These are phyloP conservation scores for Gaeumannomyces tritici DNA, from an alignment of 2,329 filamentous ascomycete genomes.

Conservation along the genomic window DNA sequence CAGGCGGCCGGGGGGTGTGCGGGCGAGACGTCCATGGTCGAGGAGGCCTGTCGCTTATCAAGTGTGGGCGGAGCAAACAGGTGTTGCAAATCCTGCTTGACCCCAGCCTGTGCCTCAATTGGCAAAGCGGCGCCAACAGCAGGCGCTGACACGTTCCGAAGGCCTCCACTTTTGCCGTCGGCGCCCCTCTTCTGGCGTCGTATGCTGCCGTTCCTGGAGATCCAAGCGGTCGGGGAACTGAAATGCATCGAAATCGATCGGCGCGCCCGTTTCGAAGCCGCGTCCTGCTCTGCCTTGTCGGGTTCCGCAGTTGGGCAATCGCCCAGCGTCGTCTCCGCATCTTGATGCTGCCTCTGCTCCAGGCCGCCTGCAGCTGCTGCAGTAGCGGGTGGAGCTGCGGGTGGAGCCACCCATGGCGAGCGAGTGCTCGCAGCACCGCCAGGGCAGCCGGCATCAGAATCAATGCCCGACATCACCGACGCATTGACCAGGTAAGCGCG, in stretches of 20 bases:
- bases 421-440: slow-evolving; percentile 1
- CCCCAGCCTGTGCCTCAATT: slow-evolving; percentile 12
- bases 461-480: slow-evolving; percentile 12
- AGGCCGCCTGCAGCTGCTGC: background rate
- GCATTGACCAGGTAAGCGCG: slow-evolving; percentile 27
- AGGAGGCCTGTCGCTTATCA: slow-evolving; percentile 1
- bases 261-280: slow-evolving; percentile 33
- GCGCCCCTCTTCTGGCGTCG: slow-evolving; percentile 42
- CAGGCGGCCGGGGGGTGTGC: slow-evolving; percentile 10
- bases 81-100: slow-evolving; percentile 17
- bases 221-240: slow-evolving; percentile 45
- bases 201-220: slow-evolving; percentile 45
- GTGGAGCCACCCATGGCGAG: slow-evolving; percentile 1
- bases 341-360: background rate
- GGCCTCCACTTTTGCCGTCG: slow-evolving; percentile 25
- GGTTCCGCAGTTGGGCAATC: background rate
- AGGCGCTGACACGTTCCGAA: slow-evolving; percentile 46
- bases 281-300: slow-evolving; percentile 21
- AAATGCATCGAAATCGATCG: slow-evolving; percentile 53
- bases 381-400: slow-evolving; percentile 1
- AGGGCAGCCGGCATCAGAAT: background rate
- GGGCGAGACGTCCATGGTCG: slow-evolving; percentile 2
- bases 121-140: slow-evolving; percentile 17
- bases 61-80: slow-evolving; percentile 11
- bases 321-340: background rate